Conservation (phyloP, 2,329 filamentous ascomycete genomes). For the Rutstroemia sp. region DNA sequence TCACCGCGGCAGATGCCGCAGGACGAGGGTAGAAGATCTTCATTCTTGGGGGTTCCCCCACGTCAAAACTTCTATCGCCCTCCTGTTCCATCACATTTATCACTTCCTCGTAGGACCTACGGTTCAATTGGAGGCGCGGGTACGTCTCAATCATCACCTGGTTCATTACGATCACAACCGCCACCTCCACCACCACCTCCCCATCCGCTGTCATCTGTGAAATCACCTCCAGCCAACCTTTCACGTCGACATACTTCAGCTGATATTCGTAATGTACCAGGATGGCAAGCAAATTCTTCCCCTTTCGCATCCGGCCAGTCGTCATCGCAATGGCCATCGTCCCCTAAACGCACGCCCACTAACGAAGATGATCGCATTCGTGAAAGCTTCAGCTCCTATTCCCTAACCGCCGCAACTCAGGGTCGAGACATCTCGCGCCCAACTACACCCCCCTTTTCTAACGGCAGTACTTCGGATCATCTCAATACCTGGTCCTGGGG, state of each 20-base stretch:
- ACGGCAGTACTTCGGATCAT: slow-evolving; percentile 25
- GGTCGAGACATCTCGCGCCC: slow-evolving; percentile 26
- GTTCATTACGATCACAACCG: slow-evolving; percentile 60
- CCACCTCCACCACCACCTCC: slow-evolving; percentile 55
- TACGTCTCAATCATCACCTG: slow-evolving; percentile 63
- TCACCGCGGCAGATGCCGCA: slow-evolving; percentile 83
- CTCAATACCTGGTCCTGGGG: slow-evolving; percentile 30
- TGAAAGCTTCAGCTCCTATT: slow-evolving; percentile 57
- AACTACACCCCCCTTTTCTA: slow-evolving; percentile 27
- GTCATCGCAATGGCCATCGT: slow-evolving; percentile 59
- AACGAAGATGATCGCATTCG: slow-evolving; percentile 53
- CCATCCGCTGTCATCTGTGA: slow-evolving; percentile 57
- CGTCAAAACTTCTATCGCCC: slow-evolving; percentile 64
- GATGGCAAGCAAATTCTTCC: slow-evolving; percentile 60
- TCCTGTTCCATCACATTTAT: slow-evolving; percentile 73
- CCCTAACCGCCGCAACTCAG: slow-evolving; percentile 35
- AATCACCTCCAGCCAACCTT: slow-evolving; percentile 60
- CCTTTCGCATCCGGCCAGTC: slow-evolving; percentile 60
- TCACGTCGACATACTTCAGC: slow-evolving; percentile 86
- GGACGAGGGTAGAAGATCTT: slow-evolving; percentile 72
- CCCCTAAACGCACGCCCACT: slow-evolving; percentile 45
- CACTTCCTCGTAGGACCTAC: slow-evolving; percentile 63
- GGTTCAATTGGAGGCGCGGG: slow-evolving; percentile 73
- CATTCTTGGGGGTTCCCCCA: slow-evolving; percentile 44
- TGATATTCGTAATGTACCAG: slow-evolving; percentile 78